Base-by-base conservation (phyloP, 208 protist genomes). In the Tritrichomonas musculus region DNA sequence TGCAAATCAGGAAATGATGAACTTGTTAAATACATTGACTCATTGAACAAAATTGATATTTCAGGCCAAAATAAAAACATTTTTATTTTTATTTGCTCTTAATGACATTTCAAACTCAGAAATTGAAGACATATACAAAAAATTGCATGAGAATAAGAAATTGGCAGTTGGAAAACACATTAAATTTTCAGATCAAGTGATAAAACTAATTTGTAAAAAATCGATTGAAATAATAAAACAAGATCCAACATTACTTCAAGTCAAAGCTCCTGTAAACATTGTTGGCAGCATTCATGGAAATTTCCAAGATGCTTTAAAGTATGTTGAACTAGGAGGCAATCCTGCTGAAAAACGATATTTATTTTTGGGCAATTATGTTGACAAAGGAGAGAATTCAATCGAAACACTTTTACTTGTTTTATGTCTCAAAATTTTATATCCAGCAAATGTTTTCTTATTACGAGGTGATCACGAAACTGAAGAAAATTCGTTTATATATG, bases 361-460 rank as follows among this genome's bases (percentile, higher is more conserved):
- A 49, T 93, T 93, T 25, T 25, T 66, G 3, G 92, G 92, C 0
- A 64, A 93, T 49, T 93, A 92, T n/a, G 92, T 93, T 30, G 92
- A 93, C 49, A 27, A 64, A 8, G 92, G 92, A 8, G 44, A 50
- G 27, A 92, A 53, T 55, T 49, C 47, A 49, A 33, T 93, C 20
- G 92, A 93, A 57, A 17, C 27, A 5, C 36, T 82, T 27, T 11
- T 93, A 3, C 14, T 60, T 30, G 11, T 93, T 0, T 93, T 93
- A 57, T 11, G 60, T 30, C 84, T 39, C 20, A 93, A 93, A 82
- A 9, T 93, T 47, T 25, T 20, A 11, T 47, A 82, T 53, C 73
- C 73, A 82, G 8, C 5, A 1, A 50, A 50, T 5, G 50, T 82
- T 9, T 82, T 53, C 50, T n/a, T 82, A 25, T n/a, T 50, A 3